Evolutionary conservation across 805 yeast genomes (phyloP), one percentile per base, ranked within the genome.

Genomic region (Yamadazyma takamatsuzukensis): DNA sequence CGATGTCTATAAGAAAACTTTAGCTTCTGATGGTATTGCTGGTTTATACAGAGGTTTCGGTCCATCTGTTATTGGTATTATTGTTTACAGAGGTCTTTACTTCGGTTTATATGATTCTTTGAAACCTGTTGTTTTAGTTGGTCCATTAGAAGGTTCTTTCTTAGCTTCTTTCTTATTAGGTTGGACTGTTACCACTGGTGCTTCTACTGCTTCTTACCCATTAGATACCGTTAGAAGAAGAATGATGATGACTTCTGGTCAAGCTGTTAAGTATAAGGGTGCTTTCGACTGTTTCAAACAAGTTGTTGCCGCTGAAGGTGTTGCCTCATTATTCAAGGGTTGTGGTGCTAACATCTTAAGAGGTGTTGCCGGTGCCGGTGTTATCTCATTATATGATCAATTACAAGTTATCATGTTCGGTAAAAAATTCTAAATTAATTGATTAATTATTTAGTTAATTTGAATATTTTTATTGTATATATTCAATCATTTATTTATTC

Each of bases 361-460:
- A 83, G 96, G 96, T 86, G 96, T 88, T 67, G 97, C 97, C 72
- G 95, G 96, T 81, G 97, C 97, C 65, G 96, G 96, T 85, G 97
- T 89, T 60, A 86, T 88, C 71, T 88, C 97, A 76, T 62, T 89
- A 79, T 88, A 89, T 78, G 97, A 89, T 73, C 95, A 88, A 77
- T 76, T 88, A 70, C 96, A 88, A 77, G 71, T 88, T 74, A 80
- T 88, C 79, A 40, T 89, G 58, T 87, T 88, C 72, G 97, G 97
- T 73, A 87, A 88, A 86, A 86, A 87, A 74, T 88, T 86, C 33
- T 42, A 43, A 43, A 27, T 40, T 33, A 22, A 16, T 15, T 19
- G 24, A 18, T 27, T 29, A 34, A 18, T 18, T 6, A 9, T 21
- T 33, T 12, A 14, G 24, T 17, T 7, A 15, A 21, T 22, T 25